Evolutionary conservation across 2,329 filamentous ascomycete genomes (phyloP), one percentile per base, ranked within the genome.

Genomic region (Cercospora citrullina): DNA sequence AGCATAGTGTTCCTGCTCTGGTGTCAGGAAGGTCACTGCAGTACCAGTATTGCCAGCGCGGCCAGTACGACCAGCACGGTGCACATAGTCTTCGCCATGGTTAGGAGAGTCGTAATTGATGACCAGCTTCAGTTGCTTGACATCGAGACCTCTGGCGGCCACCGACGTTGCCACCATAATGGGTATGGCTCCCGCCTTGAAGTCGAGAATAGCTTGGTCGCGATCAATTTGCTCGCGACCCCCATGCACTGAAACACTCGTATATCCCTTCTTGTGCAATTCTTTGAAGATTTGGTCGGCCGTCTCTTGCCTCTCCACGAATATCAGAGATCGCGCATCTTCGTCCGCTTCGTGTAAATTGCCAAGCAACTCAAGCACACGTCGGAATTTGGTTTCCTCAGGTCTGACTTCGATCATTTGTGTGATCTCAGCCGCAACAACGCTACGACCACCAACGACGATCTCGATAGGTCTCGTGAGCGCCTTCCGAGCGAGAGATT

Each of bases 71-170:
- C 95, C 95, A 65, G 92, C 93, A 71, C 95, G 90, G 79, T 97
- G 95, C 48, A 98, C 94, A 76, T 98, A 98, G 77, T 98, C 95
- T 80, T 99, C 95, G 69, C 97, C 81, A 81, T 98, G 94, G 75
- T 96, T 96, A 0, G 94, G 94, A 0, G 91, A 92, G 77, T 97
- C 94, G 77, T 93, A 97, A 80, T 98, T 98, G 81, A 99, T 90
- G 8, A 99, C 95, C 33, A 98, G 86, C 79, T 96, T 97, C 36
- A 99, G 85, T 78, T 96, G 93, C 81, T 97, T 97, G 55, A 99
- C 94, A 78, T 99, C 95, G 48, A 99, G 84, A 69, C 95, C 95
- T 79, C 95, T 91, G 61, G 95, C 95, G 45, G 95, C 95, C 67
- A 99, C 93, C 10, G 94, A 97, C 0, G 95, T 99, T 10, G 95